These are phyloP conservation scores for Tylopilus cervinicoccineus DNA, from an alignment of 768 basidiomycete species.

Conservation along the genomic window DNA sequence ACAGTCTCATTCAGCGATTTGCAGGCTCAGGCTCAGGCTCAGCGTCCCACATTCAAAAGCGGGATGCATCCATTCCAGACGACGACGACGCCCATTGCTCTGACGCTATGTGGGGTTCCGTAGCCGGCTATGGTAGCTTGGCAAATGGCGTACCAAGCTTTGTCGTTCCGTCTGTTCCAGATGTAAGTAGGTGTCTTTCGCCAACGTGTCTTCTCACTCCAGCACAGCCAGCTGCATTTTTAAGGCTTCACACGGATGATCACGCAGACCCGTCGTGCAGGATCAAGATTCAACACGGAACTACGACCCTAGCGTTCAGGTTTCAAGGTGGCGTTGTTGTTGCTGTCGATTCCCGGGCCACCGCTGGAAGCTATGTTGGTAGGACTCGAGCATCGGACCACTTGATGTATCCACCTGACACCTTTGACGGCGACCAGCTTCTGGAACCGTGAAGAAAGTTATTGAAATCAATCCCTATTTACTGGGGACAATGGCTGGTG, in stretches of 20 bases:
- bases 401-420: background rate
- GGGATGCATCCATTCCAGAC: slow-evolving; percentile 40
- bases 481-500: slow-evolving; percentile 99
- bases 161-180: slow-evolving; percentile 65
- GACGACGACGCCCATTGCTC: slow-evolving; percentile 64
- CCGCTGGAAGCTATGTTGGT: slow-evolving; percentile 97
- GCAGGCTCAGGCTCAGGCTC: slow-evolving; percentile 57
- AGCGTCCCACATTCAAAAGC: slow-evolving; percentile 45
- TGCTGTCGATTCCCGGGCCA: slow-evolving; percentile 98
- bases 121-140: slow-evolving; percentile 76
- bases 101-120: slow-evolving; percentile 77
- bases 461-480: slow-evolving; percentile 99
- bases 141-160: slow-evolving; percentile 71
- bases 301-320: slow-evolving; percentile 95
- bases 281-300: slow-evolving; percentile 99
- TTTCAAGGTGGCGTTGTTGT: slow-evolving; percentile 97
- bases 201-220: slow-evolving; percentile 6
- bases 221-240: slow-evolving; percentile 80
- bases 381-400: slow-evolving; percentile 24
- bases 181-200: slow-evolving; percentile 48
- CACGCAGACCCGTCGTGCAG: slow-evolving; percentile 89
- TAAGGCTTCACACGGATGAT: slow-evolving; percentile 93
- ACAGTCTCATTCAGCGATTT: slow-evolving; percentile 63
- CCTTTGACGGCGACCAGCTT: slow-evolving; percentile 48
- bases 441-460: slow-evolving; percentile 98